Base-by-base conservation (phyloP, 2,329 filamentous ascomycete species). In the Graphiopsis chlorocephala region DNA sequence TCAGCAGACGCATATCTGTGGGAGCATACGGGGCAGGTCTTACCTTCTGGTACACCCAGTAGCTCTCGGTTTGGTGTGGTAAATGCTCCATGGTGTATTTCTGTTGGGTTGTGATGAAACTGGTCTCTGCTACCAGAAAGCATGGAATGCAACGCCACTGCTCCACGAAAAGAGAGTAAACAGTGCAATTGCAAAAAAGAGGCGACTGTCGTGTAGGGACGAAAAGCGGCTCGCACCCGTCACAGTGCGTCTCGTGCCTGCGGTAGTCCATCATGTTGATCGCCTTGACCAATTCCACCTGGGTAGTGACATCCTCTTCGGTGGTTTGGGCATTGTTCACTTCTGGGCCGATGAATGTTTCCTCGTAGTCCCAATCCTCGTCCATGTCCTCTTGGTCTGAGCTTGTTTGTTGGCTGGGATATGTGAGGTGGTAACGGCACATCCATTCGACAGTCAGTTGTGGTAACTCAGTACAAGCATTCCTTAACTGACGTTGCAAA, bases 401-500 rank as follows among this genome's bases (percentile, higher is more conserved):
- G n/a, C n/a, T n/a, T n/a, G n/a, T n/a, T n/a, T n/a, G n/a, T n/a
- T n/a, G n/a, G n/a, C n/a, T n/a, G 33, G 33, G 38, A 8, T 63
- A 63, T 3, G 3, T 1, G n/a, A 56, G 23, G 35, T 63, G 61
- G 25, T 48, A 63, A 1, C 61, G 50, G 26, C 61, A 63, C 12
- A 11, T 12, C 61, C 57, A 15, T 25, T 6, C 12, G 5, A 15
- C 2, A 7, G 26, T 61, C 20, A 50, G 57, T 29, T n/a, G n/a
- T n/a, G 3, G 12, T 25, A 11, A 2, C 23, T 20, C 14, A 31
- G 25, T 2, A 2, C 14, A 3, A 26, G 12, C 14, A 26, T 20
- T 15, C 4, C 2, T 14, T 1, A 56, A n/a, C 35, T 0, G 38
- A 66, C 64, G 7, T 67, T 64, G 62, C 66, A 67, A 29, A 66